Base-by-base conservation (phyloP, 2,329 filamentous ascomycete species). In the Domatiomyces catenatus region DNA sequence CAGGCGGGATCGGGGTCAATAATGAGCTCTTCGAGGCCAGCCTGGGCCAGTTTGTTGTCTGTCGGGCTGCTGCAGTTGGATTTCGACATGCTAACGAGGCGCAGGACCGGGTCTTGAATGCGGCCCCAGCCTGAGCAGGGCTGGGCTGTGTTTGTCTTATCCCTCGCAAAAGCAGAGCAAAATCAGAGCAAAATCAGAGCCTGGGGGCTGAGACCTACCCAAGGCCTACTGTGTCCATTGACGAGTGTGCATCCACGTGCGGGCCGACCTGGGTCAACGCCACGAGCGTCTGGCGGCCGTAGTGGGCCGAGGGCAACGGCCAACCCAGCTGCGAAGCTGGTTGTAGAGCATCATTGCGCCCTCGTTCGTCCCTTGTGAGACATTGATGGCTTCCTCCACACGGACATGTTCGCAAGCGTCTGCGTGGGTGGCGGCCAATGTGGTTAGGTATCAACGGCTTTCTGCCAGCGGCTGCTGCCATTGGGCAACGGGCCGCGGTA, bases 1-100 rank as follows among this genome's bases (percentile, higher is more conserved):
- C 76, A 0, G 73, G 75, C 8, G 79, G 79, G 10, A 65, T 79
- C 28, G 79, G 79, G 2, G 78, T 82, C 39, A 75, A 77, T 52
- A 82, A 81, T 58, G 78, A 82, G 64, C 65, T 82, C 50, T 82
- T 82, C 58, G 79, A 82, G 61, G 68, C 74, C 50, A 79, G 76
- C 5, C 59, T 73, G 42, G 70, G 73, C 59, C 70, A 72, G 52
- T 73, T 73, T 57, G 70, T 73, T 62, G 71, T 72, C 65, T 55
- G 68, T 63, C 7, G 15, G 47, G 39, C 26, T 28, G 19, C 10
- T n/a, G 18, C 49, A 24, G 42, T n/a, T 48, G 18, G 15, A 12
- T 36, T 10, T 5, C 26, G 32, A 50, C 42, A 15, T 24, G 46
- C 48, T 56, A 42, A 56, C 49, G 19, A n/a, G 15, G 26, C n/a